Evolutionary conservation across 2,329 filamentous ascomycete species (phyloP).

Genomic region (Erysiphe neolycopersici): DNA sequence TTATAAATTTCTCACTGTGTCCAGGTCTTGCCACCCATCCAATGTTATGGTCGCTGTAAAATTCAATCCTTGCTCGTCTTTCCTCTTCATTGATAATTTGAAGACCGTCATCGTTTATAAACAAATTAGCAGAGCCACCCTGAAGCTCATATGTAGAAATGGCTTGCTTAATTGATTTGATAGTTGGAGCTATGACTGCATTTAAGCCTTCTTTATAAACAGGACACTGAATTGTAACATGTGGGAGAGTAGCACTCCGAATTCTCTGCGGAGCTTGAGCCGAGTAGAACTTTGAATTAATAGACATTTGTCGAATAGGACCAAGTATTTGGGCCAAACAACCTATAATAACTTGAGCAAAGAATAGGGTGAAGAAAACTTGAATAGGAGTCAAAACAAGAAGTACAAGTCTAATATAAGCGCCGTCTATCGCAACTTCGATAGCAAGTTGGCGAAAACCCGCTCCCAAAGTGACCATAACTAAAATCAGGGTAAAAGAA

Average conservation of each 20-base stretch:
- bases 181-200: conserved; percentile 49
- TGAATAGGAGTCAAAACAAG: conserved; percentile 41
- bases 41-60: conserved; percentile 41
- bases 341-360: conserved; percentile 51
- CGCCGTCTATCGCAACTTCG: conserved; percentile 36
- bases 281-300: conserved; percentile 65
- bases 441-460: conserved; percentile 44
- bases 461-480: conserved; percentile 39
- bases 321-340: conserved; percentile 52
- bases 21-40: conserved; percentile 41
- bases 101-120: conserved; percentile 50
- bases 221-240: conserved; percentile 62
- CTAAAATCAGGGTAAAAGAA: conserved; percentile 34
- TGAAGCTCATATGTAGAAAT: conserved; percentile 55
- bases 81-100: conserved; percentile 38
- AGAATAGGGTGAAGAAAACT: conserved; percentile 62
- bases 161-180: conserved; percentile 51
- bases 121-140: conserved; percentile 53
- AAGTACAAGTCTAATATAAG: conserved; percentile 35
- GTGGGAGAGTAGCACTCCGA: conserved; percentile 29
- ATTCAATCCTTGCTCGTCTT: conserved; percentile 34
- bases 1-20: conserved; percentile 33
- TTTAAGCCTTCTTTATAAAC: conserved; percentile 66
- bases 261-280: conserved; percentile 39
- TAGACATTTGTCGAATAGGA: conserved; percentile 42